These are phyloP conservation scores for Cucumis hystrix DNA, from an alignment of 306 rosid species.

Conservation along the genomic window DNA sequence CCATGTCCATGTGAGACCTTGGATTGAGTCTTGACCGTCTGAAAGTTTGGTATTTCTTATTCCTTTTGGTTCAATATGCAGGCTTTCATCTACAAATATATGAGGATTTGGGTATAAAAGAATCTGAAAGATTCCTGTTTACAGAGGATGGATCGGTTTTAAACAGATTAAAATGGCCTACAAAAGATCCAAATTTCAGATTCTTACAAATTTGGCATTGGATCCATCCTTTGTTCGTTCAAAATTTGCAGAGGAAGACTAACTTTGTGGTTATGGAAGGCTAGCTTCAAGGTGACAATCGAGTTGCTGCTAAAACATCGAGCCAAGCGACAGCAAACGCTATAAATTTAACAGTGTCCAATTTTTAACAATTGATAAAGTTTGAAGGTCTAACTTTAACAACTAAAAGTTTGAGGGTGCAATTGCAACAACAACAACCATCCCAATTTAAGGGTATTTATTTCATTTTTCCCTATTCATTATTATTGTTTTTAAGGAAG, in stretches of 20 bases:
- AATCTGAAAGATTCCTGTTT: background rate
- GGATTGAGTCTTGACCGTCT: background rate
- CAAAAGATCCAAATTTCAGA: background rate
- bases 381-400: no score
- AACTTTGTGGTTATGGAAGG: background rate
- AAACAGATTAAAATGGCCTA: background rate
- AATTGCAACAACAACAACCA: background rate
- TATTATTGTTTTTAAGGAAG: background rate
- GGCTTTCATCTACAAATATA: background rate
- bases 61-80: background rate
- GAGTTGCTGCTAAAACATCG: background rate
- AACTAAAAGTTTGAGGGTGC: background rate
- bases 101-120: no score
- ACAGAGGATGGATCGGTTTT: background rate
- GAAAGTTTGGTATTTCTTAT: background rate
- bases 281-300: background rate
- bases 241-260: background rate
- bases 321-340: background rate
- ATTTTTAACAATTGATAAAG: no score
- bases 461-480: background rate
- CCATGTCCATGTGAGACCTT: no score
- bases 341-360: no score
- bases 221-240: background rate
- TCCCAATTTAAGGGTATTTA: background rate
- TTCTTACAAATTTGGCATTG: background rate